Evolutionary conservation across 305 asterid species (phyloP).

Genomic region (Fraxinus sp.): DNA sequence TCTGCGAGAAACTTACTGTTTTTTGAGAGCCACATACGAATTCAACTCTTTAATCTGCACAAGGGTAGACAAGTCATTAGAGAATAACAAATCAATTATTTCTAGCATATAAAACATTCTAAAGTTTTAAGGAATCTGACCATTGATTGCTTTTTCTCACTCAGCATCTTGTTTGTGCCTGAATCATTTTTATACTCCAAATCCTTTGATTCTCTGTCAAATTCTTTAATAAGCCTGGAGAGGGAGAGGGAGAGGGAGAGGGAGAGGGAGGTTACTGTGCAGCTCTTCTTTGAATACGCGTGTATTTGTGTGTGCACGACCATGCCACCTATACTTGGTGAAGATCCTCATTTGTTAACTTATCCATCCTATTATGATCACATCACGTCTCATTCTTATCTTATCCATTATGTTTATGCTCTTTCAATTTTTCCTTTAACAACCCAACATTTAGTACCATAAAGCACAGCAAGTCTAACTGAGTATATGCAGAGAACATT

Average conservation of each 20-base stretch:
- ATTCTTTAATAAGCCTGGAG: constrained; percentile 87
- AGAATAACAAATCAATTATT: constrained; percentile 5
- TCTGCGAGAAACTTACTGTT: constrained; percentile 60
- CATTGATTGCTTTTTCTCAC: constrained; percentile 88
- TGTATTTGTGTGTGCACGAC: neutral
- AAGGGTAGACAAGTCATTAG: constrained; percentile 29
- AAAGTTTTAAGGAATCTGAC: constrained; percentile 35
- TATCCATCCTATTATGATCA: neutral
- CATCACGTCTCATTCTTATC: neutral
- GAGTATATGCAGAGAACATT: neutral
- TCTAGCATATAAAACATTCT: constrained; percentile 12
- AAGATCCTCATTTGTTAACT: neutral
- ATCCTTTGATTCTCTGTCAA: constrained; percentile 77
- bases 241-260: constrained; percentile 20
- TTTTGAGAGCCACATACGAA: constrained; percentile 89
- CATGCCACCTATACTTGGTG: neutral
- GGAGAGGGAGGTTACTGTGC: neutral
- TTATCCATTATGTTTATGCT: neutral
- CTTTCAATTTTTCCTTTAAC: neutral
- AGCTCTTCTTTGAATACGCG: neutral
- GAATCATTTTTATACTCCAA: constrained; percentile 69
- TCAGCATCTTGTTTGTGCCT: constrained; percentile 67
- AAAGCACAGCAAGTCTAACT: neutral
- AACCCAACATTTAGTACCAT: neutral
- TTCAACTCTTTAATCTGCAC: constrained; percentile 92